These are phyloP conservation scores for Rosa multiflora DNA, from an alignment of 306 rosid genomes.

Conservation along the genomic window DNA sequence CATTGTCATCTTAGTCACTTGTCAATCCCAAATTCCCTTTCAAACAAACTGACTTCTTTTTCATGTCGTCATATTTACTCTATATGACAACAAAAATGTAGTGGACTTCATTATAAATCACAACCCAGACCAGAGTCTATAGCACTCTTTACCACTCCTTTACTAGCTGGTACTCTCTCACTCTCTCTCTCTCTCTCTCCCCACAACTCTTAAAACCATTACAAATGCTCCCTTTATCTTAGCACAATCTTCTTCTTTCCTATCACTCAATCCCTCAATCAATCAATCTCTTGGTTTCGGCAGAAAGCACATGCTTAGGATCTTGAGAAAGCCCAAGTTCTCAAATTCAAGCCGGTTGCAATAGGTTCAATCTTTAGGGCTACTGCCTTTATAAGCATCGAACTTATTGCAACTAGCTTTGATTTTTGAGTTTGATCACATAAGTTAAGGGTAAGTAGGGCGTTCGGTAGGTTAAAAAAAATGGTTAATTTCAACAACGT, in stretches of 20 bases:
- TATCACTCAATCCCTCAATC: neutral
- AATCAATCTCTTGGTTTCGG: slow-evolving; percentile 17
- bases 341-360: slow-evolving; percentile 45
- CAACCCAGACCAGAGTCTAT: neutral
- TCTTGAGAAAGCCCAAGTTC: slow-evolving; percentile 29
- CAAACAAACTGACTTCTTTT: neutral
- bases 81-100: neutral
- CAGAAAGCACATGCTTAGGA: slow-evolving; percentile 20
- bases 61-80: slow-evolving; percentile 21
- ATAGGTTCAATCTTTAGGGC: slow-evolving; percentile 22
- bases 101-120: slow-evolving; percentile 1
- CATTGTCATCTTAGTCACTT: neutral
- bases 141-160: slow-evolving; percentile 1
- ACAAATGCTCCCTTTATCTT: neutral
- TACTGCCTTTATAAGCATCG: neutral
- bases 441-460: neutral
- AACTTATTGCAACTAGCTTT: slow-evolving; percentile 25
- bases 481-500: neutral
- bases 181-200: too few relatives aligned
- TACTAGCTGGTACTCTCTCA: neutral
- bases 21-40: slow-evolving; percentile 3
- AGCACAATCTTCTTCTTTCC: slow-evolving; percentile 18
- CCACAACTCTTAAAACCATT: neutral
- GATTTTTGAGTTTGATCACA: slow-evolving; percentile 4
- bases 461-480: neutral